Percentiles rank a stretch among this genome's conserved stretches.
phyloP scores from a whole-genome alignment of 2,329 filamentous ascomycete species.

The Aspergillus versicolor region DNA sequence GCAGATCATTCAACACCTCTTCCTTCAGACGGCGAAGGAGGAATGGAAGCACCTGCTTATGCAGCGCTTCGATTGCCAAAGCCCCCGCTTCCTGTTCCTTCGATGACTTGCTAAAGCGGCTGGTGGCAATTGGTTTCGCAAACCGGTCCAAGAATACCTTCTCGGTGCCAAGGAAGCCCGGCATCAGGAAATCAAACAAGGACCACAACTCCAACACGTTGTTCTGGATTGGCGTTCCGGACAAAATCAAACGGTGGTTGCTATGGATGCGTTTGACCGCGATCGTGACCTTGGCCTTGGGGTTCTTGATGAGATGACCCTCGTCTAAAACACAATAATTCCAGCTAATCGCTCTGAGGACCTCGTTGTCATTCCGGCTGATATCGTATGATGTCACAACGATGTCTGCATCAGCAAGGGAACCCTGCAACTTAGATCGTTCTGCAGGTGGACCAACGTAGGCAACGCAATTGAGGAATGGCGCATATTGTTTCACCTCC shows the following conservation, averaged over 20 bases:
- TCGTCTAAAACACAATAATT: conserved; percentile 98
- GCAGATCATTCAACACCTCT: conserved; percentile 92
- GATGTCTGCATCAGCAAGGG: conserved; percentile 77
- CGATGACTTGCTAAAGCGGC: conserved; percentile 92
- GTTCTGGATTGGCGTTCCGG: conserved; percentile 96
- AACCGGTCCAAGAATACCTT: conserved; percentile 97
- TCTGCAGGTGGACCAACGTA: conserved; percentile 89
- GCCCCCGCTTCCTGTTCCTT: conserved; percentile 98
- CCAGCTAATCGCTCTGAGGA: conserved; percentile 81
- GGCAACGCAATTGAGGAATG: conserved; percentile 83
- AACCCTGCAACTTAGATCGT: conserved; percentile 67
- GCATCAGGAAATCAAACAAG: conserved; percentile 98
- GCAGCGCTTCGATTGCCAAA: conserved; percentile 92
- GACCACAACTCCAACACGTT: conserved; percentile 98
- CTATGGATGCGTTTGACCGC: conserved; percentile 87
- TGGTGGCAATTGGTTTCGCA: conserved; percentile 91
- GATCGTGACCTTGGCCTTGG: conserved; percentile 90
- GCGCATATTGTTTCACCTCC: conserved; percentile 92
- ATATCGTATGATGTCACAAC: conserved; percentile 98
- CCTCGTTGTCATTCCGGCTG: conserved; percentile 89
- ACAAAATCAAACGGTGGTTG: conserved; percentile 94
- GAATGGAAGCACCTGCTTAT: conserved; percentile 98
- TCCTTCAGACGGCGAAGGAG: conserved; percentile 93
- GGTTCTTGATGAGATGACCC: conserved; percentile 98
- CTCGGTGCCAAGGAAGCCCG: conserved; percentile 91